phyloP scores from a whole-genome alignment of 768 basidiomycete genomes.

The Leucogyrophana mollusca region DNA sequence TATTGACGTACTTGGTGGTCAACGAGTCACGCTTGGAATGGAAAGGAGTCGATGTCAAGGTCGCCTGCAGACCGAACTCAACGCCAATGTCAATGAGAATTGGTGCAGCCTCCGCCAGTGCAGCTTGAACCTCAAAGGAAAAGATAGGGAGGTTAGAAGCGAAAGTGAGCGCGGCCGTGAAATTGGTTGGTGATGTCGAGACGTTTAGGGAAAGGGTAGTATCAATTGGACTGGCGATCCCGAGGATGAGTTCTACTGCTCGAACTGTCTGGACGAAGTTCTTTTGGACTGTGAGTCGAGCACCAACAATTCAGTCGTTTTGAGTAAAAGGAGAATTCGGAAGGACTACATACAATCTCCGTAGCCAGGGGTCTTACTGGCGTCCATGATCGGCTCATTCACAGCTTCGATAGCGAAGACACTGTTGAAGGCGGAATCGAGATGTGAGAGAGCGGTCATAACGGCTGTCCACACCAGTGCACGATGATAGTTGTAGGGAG shows the following conservation, averaged over 20 bases:
- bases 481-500: conserved; percentile 68
- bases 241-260: conserved; percentile 59
- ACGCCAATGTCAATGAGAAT: conserved; percentile 32
- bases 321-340: neutral
- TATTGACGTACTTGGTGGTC: conserved; percentile 35
- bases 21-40: conserved; percentile 23
- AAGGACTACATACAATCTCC: conserved; percentile 54
- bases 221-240: conserved; percentile 38
- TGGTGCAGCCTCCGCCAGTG: conserved; percentile 34
- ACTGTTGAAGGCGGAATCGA: conserved; percentile 61
- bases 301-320: neutral
- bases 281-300: conserved; percentile 59
- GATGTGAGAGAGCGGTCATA: conserved; percentile 70
- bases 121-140: conserved; percentile 29
- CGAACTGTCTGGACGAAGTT: conserved; percentile 70
- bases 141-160: conserved; percentile 17
- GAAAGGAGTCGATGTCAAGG: conserved; percentile 22
- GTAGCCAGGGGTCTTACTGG: conserved; percentile 61
- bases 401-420: conserved; percentile 74
- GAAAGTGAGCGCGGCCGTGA: conserved; percentile 31
- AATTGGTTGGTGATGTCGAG: conserved; percentile 29
- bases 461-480: conserved; percentile 82
- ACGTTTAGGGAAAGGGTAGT: conserved; percentile 1
- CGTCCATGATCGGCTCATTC: conserved; percentile 79
- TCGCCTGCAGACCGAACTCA: conserved; percentile 16